Evolutionary conservation across 176 grass and related monocot species (phyloP).

Genomic region (Musa acuminata): DNA sequence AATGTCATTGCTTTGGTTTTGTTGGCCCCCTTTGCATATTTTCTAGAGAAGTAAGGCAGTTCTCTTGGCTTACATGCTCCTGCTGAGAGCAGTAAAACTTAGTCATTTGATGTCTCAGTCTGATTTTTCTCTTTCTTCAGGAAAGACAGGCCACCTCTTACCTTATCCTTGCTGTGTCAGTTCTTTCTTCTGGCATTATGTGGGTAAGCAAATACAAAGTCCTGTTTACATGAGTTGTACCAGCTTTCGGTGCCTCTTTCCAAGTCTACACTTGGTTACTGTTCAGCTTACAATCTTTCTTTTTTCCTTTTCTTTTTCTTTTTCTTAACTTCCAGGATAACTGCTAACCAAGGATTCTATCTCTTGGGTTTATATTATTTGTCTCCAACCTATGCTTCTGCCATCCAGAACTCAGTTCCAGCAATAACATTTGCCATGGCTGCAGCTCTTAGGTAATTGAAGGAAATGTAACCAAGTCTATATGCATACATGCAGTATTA

Average conservation of each 20-base stretch:
- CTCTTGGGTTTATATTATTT: slow-evolving; percentile 78
- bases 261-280: too few relatives aligned
- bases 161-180: slow-evolving; percentile 66
- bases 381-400: slow-evolving; percentile 89
- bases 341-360: slow-evolving; percentile 97
- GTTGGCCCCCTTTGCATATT: slow-evolving; percentile 88
- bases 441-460: slow-evolving; percentile 43
- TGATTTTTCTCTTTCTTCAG: slow-evolving; percentile 27
- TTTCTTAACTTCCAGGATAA: slow-evolving; percentile 48
- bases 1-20: slow-evolving; percentile 78
- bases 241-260: too few relatives aligned
- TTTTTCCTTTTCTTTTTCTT: neutral
- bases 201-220: slow-evolving; percentile 38
- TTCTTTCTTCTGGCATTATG: slow-evolving; percentile 76
- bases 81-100: neutral
- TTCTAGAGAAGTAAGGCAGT: slow-evolving; percentile 66
- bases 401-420: slow-evolving; percentile 84
- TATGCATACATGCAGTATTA: neutral
- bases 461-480: neutral
- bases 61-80: neutral
- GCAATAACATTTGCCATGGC: slow-evolving; percentile 82
- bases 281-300: neutral
- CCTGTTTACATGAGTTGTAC: too few relatives aligned
- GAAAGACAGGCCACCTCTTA: slow-evolving; percentile 77
- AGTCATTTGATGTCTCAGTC: neutral